Conservation (phyloP, 73 alveolate genomes). For the Paramecium caudatum region DNA sequence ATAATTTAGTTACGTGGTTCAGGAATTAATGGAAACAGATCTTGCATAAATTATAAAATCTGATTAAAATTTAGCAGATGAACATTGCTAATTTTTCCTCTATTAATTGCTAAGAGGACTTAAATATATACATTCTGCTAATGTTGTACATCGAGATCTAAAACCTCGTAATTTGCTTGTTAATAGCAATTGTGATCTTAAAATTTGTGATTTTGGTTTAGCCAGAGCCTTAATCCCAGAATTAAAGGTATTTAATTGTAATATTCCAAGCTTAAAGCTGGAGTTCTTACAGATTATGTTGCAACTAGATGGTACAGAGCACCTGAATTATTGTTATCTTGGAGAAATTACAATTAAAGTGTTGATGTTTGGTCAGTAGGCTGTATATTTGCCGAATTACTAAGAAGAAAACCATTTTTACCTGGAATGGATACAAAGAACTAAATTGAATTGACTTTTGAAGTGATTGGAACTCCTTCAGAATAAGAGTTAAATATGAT, state of each 20-base stretch:
- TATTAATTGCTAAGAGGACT: slow-evolving; percentile 96
- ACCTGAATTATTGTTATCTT: slow-evolving; percentile 86
- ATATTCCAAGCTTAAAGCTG: slow-evolving; percentile 65
- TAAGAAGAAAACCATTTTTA: slow-evolving; percentile 89
- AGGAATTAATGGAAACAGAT: slow-evolving; percentile 99
- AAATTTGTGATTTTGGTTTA: slow-evolving; percentile 96
- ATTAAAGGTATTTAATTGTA: slow-evolving; percentile 8
- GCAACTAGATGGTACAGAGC: slow-evolving; percentile 95
- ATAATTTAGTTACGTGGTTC: slow-evolving; percentile 82
- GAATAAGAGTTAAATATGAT: slow-evolving; percentile 80
- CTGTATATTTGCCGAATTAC: slow-evolving; percentile 94
- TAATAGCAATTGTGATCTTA: slow-evolving; percentile 93
- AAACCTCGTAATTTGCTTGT: slow-evolving; percentile 95
- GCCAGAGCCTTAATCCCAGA: slow-evolving; percentile 85
- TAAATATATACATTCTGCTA: slow-evolving; percentile 94
- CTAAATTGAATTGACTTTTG: slow-evolving; percentile 90
- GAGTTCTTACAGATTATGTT: slow-evolving; percentile 86
- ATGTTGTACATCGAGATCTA: slow-evolving; percentile 93
- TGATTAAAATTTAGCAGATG: slow-evolving; percentile 93
- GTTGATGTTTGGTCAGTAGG: slow-evolving; percentile 97
- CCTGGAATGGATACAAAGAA: slow-evolving; percentile 93
- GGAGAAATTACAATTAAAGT: slow-evolving; percentile 76
- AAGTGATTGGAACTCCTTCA: slow-evolving; percentile 91
- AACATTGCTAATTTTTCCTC: slow-evolving; percentile 96
- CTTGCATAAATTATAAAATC: slow-evolving; percentile 93